phyloP scores from a whole-genome alignment of 495 filamentous ascomycete genomes.

The Penicillium fimorum region DNA sequence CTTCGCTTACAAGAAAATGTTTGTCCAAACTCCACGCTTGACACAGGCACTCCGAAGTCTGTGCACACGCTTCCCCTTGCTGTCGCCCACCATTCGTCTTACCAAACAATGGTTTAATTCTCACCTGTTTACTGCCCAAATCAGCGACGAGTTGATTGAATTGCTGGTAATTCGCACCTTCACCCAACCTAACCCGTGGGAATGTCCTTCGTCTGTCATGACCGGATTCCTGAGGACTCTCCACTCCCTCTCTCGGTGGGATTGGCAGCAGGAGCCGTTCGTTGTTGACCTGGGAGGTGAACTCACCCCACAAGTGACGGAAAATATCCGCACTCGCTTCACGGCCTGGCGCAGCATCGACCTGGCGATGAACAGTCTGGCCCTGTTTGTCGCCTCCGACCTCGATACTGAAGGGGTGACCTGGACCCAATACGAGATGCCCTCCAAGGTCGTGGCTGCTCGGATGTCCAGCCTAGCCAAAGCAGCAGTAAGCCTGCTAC shows the following conservation, averaged over 20 bases:
- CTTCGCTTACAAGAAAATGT: constrained; percentile 66
- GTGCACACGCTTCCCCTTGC: constrained; percentile 73
- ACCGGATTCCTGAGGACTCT: constrained; percentile 81
- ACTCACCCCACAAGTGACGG: constrained; percentile 52
- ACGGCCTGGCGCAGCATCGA: constrained; percentile 79
- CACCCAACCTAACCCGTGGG: constrained; percentile 79
- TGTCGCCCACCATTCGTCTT: constrained; percentile 84
- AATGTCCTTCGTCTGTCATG: constrained; percentile 70
- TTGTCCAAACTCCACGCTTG: constrained; percentile 70
- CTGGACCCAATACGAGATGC: constrained; percentile 69
- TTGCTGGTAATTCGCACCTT: constrained; percentile 73
- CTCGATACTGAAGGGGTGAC: constrained; percentile 72
- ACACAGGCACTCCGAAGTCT: constrained; percentile 75
- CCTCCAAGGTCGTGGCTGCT: constrained; percentile 77
- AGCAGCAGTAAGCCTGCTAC: constrained; percentile 61
- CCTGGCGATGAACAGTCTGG: constrained; percentile 78
- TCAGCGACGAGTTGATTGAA: constrained; percentile 80
- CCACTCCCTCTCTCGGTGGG: constrained; percentile 76
- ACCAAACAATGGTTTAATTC: constrained; percentile 85
- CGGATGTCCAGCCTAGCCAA: constrained; percentile 79
- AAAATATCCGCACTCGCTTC: constrained; percentile 66
- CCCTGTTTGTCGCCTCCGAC: constrained; percentile 79
- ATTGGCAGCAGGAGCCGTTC: constrained; percentile 82
- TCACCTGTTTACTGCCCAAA: constrained; percentile 73
- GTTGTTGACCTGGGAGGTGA: constrained; percentile 66